These are phyloP conservation scores for Russula sp. DNA, from an alignment of 768 basidiomycete genomes.

Conservation along the genomic window DNA sequence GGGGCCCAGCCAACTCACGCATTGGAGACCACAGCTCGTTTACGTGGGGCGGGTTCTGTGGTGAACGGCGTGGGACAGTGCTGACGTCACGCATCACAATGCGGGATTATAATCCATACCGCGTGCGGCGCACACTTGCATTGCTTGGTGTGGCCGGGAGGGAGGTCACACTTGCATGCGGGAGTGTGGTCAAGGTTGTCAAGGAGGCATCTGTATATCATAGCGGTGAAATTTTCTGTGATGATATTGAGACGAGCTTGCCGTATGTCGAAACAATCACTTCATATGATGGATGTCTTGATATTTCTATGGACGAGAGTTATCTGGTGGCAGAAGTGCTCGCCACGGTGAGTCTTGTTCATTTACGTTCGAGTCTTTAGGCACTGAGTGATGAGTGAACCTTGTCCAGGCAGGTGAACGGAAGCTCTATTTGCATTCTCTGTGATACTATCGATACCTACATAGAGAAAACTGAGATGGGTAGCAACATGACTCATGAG, in stretches of 20 bases:
- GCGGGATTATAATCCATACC: conserved; percentile 17
- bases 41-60: conserved; percentile 14
- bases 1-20: conserved; percentile 8
- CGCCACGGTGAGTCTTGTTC: conserved; percentile 4
- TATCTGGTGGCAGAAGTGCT: conserved; percentile 15
- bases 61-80: conserved; percentile 12
- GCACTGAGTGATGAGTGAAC: background rate
- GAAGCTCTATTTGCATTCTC: conserved; percentile 17
- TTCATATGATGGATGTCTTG: conserved; percentile 5
- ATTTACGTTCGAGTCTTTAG: too few relatives aligned
- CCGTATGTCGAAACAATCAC: conserved; percentile 19
- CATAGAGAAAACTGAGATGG: too few relatives aligned
- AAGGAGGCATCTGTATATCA: background rate
- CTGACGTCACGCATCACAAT: conserved; percentile 4
- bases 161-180: background rate
- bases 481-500: too few relatives aligned
- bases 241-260: conserved; percentile 4
- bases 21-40: conserved; percentile 8
- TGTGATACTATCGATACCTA: background rate
- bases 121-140: conserved; percentile 1
- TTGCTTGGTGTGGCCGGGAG: background rate
- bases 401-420: conserved; percentile 1
- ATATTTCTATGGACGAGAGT: conserved; percentile 15
- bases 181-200: background rate
- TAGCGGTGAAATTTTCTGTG: conserved; percentile 6